A percentile compares a stretch with the other conserved stretches of the same genome.
phyloP scores from a whole-genome alignment of 352 stramenopile species.

The Aphanomyces invadans region DNA sequence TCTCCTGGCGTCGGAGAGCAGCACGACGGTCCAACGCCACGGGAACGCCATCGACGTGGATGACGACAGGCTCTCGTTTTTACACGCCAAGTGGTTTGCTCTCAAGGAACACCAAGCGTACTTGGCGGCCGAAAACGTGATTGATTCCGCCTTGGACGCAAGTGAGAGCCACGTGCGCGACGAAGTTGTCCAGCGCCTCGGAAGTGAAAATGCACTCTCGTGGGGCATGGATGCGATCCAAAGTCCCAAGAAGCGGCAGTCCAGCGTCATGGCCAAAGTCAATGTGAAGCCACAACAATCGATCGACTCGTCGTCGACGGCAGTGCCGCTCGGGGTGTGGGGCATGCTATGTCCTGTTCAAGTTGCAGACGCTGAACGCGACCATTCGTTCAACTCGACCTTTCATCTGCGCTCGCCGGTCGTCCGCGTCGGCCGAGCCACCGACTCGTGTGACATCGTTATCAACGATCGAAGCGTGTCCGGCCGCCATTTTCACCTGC shows the following conservation, averaged over 20 bases:
- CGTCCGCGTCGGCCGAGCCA: slow-evolving; percentile 63
- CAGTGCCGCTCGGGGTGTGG: slow-evolving; percentile 57
- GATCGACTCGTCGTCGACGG: slow-evolving; percentile 29
- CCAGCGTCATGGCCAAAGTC: neutral
- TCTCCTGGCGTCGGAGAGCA: slow-evolving; percentile 51
- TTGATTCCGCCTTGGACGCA: slow-evolving; percentile 61
- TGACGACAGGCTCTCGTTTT: slow-evolving; percentile 19
- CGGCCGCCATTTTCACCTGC: slow-evolving; percentile 76
- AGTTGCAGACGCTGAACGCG: neutral
- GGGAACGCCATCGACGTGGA: neutral
- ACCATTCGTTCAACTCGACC: slow-evolving; percentile 16
- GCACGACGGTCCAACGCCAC: slow-evolving; percentile 18
- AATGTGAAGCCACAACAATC: neutral
- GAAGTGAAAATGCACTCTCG: slow-evolving; percentile 65
- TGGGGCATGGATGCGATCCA: slow-evolving; percentile 81
- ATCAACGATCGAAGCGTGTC: slow-evolving; percentile 84
- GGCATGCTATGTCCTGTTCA: slow-evolving; percentile 52
- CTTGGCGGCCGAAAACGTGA: slow-evolving; percentile 57
- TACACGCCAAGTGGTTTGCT: slow-evolving; percentile 61
- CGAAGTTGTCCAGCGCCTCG: slow-evolving; percentile 59
- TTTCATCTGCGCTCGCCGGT: slow-evolving; percentile 67
- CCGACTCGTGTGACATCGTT: slow-evolving; percentile 80
- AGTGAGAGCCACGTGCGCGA: slow-evolving; percentile 50
- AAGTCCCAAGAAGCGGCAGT: slow-evolving; percentile 36
- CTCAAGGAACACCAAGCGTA: slow-evolving; percentile 66